A percentile compares a stretch with the other conserved stretches of the same genome.
Conservation (phyloP, 768 basidiomycete species). For the Tylopilus vinaceipallidus region DNA sequence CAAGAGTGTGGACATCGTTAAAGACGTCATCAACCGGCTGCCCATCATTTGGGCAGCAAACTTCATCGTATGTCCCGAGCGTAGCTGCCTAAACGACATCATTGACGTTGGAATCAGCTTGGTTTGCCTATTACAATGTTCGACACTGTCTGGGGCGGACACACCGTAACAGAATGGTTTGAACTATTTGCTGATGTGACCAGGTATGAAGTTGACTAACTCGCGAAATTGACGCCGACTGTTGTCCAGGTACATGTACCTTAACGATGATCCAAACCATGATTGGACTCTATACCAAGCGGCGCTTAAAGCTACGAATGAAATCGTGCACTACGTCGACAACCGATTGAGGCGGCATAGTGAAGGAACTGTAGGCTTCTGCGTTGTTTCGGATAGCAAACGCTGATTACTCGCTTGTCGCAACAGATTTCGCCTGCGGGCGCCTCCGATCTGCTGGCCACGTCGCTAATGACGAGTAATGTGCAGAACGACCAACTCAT, state of each 20-base stretch:
- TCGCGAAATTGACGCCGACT: neutral
- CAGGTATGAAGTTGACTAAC: slow-evolving; percentile 21
- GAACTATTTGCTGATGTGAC: slow-evolving; percentile 49
- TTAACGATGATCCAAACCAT: slow-evolving; percentile 29
- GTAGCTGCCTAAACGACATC: neutral
- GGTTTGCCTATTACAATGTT: slow-evolving; percentile 37
- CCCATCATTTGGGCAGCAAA: slow-evolving; percentile 62
- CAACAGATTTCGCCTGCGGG: slow-evolving; percentile 18
- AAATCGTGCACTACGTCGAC: slow-evolving; percentile 25
- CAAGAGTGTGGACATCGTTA: slow-evolving; percentile 55
- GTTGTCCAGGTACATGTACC: slow-evolving; percentile 35
- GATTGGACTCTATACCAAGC: slow-evolving; percentile 35
- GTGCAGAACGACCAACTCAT: slow-evolving; percentile 24
- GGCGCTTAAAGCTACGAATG: slow-evolving; percentile 25
- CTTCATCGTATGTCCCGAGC: slow-evolving; percentile 45
- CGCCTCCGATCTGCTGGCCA: slow-evolving; percentile 20
- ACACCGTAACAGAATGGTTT: slow-evolving; percentile 41
- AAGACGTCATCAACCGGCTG: slow-evolving; percentile 63
- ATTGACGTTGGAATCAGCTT: slow-evolving; percentile 4
- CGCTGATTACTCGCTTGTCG: neutral
- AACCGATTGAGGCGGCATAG: slow-evolving; percentile 20
- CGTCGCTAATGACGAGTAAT: slow-evolving; percentile 22
- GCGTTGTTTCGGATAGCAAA: neutral
- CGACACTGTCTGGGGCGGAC: slow-evolving; percentile 37
- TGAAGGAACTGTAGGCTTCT: slow-evolving; percentile 21